A percentile compares a stretch with the other conserved stretches of the same genome.
phyloP scores from a whole-genome alignment of 768 basidiomycete genomes.

The Mycena chlorophos region DNA sequence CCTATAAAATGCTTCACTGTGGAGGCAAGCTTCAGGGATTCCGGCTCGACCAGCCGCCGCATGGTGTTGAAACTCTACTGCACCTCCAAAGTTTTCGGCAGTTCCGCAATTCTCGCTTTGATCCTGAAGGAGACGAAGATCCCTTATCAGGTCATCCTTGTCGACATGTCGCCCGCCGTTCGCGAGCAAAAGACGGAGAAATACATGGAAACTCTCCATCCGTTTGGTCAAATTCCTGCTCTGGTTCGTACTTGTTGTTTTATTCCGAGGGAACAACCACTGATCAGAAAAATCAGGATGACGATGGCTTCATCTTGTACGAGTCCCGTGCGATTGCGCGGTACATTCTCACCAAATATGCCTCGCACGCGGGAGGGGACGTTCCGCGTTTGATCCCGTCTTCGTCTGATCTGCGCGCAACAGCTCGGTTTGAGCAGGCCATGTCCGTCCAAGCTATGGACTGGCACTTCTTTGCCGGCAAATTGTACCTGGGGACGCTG shows the following conservation, averaged over 20 bases:
- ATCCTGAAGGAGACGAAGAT: not conserved
- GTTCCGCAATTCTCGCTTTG: not conserved
- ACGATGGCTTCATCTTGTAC: constrained; percentile 62
- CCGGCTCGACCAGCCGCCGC: too few species aligned
- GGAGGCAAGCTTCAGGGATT: too few species aligned
- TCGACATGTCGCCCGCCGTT: not conserved
- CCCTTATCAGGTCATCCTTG: not conserved
- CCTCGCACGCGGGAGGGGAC: constrained; percentile 41
- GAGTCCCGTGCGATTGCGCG: constrained; percentile 63
- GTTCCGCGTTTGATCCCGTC: constrained; percentile 45
- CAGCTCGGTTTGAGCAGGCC: constrained; percentile 47
- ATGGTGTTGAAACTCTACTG: not conserved
- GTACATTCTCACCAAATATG: constrained; percentile 59
- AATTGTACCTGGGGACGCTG: not conserved
- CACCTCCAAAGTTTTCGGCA: not conserved
- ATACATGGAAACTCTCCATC: too few species aligned
- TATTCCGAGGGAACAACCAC: not conserved
- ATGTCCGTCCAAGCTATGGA: constrained; percentile 49
- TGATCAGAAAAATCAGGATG: constrained; percentile 35
- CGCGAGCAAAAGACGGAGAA: too few species aligned
- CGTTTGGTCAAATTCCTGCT: not conserved
- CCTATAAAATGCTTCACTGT: too few species aligned
- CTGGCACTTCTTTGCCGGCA: constrained; percentile 39
- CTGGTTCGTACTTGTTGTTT: not conserved
- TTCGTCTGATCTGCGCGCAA: constrained; percentile 37